Conservation (phyloP, 129 eudicot genomes). For the Centella asiatica region DNA sequence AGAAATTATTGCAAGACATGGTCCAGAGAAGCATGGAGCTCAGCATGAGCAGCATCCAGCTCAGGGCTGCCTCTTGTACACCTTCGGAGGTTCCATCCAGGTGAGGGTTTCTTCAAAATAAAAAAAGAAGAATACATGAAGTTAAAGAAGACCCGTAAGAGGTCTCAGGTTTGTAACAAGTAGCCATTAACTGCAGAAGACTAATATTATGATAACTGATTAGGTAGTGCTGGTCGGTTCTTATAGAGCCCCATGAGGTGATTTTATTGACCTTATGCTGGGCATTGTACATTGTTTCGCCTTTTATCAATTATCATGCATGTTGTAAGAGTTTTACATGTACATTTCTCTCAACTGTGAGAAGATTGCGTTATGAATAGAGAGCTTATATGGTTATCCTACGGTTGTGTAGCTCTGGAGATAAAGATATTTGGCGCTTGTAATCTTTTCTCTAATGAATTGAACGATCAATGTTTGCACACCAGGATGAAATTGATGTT, state of each 20-base stretch:
- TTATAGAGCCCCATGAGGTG: constrained; percentile 26
- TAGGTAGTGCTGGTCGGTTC: constrained; percentile 11
- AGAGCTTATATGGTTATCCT: too few species aligned
- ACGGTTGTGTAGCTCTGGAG: too few species aligned
- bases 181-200: constrained; percentile 2
- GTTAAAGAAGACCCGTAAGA: constrained; percentile 9
- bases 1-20: constrained; percentile 54
- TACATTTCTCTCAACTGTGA: constrained; percentile 13
- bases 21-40: constrained; percentile 59
- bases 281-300: constrained; percentile 33
- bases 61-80: constrained; percentile 32
- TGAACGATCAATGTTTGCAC: too few species aligned
- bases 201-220: constrained; percentile 11
- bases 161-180: neutral
- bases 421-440: too few species aligned
- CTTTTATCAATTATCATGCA: neutral
- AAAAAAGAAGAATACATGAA: neutral
- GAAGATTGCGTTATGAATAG: too few species aligned
- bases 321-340: constrained; percentile 10
- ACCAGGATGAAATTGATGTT: too few species aligned
- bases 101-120: constrained; percentile 2
- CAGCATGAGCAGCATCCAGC: constrained; percentile 28
- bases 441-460: too few species aligned
- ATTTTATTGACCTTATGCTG: constrained; percentile 35
- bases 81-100: constrained; percentile 9